Conservation (phyloP, 257 asterid genomes). For the Solanum virginianum region DNA sequence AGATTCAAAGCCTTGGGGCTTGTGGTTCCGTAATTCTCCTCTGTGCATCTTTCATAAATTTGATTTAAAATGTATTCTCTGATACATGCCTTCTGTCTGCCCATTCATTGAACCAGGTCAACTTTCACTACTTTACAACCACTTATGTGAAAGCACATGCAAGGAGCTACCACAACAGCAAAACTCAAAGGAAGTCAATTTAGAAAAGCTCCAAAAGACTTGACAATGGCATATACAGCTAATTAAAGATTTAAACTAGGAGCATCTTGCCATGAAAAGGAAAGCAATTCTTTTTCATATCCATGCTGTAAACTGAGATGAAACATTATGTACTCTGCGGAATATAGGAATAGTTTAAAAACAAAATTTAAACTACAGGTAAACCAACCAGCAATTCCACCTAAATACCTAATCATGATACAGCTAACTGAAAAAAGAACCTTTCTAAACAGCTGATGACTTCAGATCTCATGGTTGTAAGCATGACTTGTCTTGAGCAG, state of each 20-base stretch:
- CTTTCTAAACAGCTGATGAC: background rate
- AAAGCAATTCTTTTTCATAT: background rate
- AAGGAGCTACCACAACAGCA: background rate
- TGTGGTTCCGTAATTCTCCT: background rate
- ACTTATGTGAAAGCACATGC: background rate
- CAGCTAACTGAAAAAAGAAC: background rate
- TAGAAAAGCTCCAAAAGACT: background rate
- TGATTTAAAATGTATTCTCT: background rate
- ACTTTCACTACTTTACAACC: background rate
- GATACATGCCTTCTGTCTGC: background rate
- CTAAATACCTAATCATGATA: background rate
- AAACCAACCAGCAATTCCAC: background rate
- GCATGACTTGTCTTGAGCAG: background rate
- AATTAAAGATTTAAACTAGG: background rate
- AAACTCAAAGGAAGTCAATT: background rate
- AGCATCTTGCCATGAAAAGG: background rate
- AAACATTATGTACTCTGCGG: background rate
- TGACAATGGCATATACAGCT: background rate
- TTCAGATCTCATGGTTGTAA: background rate
- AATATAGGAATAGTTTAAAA: background rate
- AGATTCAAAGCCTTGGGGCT: slow-evolving; percentile 22
- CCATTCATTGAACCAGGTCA: slow-evolving; percentile 38
- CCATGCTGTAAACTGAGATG: background rate
- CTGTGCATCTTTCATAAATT: background rate
- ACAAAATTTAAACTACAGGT: background rate